Evolutionary conservation across 108 stramenopile species (phyloP), one percentile per base, ranked within the genome.

Genomic region (Conticribra guillardii): DNA sequence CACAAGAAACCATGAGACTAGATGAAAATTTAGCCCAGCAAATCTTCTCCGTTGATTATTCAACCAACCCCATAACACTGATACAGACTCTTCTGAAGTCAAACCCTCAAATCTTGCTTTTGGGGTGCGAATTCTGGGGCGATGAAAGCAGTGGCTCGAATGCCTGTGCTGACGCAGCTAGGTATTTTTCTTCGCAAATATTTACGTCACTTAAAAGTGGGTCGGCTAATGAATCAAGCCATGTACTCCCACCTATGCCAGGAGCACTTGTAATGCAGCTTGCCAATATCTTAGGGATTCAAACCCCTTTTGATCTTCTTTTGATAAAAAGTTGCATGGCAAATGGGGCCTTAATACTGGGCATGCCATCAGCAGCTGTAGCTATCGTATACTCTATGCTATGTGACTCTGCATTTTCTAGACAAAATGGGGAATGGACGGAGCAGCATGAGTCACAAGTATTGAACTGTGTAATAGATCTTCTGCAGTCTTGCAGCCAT

Each of bases 301-400:
- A 59, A 27, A 30, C 71, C 52, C 60, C 59, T 0, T 37, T 50
- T 4, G 64, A 77, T 5, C 65, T 72, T 24, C 72, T 88, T 17
- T 14, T 82, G 18, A 83, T 87, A 19, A 85, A 86, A 61, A 65
- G 33, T 19, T 57, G 64, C 8, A 85, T 91, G 61, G 78, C 79
- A 23, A 66, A 72, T 21, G 69, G 74, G 61, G 87, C 84, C 2
- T 49, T 84, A 33, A 28, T 55, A n/a, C 30, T 64, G n/a, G 77
- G 76, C 26, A 56, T 87, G n/a, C 64, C 67, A 50, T 75, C 79
- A 8, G 87, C 86, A 19, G 83, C 86, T 29, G 82, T 79, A 16
- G 81, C 86, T 34, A 72, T 89, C 30, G 84, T 82, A 52, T 80
- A 71, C 57, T 84, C 85, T 32, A 78, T 91, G 65, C 31, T 91